phyloP scores from a whole-genome alignment of 345 rosid species.

The Salix suchowensis region DNA sequence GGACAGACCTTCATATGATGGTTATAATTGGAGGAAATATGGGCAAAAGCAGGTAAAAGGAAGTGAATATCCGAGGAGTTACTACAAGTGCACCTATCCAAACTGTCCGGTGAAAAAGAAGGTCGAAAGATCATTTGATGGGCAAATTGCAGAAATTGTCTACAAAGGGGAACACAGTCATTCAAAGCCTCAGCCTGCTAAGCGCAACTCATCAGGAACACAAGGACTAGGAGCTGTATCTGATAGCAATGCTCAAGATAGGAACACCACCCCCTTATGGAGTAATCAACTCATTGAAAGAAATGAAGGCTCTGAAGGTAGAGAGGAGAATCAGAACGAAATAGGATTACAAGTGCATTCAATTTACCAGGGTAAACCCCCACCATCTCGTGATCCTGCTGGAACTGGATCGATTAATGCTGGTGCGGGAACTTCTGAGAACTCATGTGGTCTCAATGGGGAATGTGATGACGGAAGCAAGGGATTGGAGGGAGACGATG shows the following conservation, averaged over 20 bases:
- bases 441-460: slow-evolving; percentile 55
- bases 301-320: slow-evolving; percentile 41
- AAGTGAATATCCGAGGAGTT: slow-evolving; percentile 92
- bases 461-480: slow-evolving; percentile 63
- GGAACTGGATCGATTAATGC: slow-evolving; percentile 25
- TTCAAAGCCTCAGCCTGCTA: slow-evolving; percentile 70
- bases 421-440: slow-evolving; percentile 44
- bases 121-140: slow-evolving; percentile 84
- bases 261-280: slow-evolving; percentile 20
- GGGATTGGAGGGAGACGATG: slow-evolving; percentile 50
- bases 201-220: slow-evolving; percentile 42
- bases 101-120: slow-evolving; percentile 90
- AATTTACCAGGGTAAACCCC: slow-evolving; percentile 26
- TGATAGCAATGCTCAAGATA: slow-evolving; percentile 41
- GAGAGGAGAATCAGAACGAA: slow-evolving; percentile 41
- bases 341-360: slow-evolving; percentile 20
- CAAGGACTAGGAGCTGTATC: slow-evolving; percentile 41
- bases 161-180: slow-evolving; percentile 95
- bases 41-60: slow-evolving; percentile 99
- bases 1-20: slow-evolving; percentile 75
- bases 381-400: slow-evolving; percentile 28
- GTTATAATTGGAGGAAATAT: slow-evolving; percentile 97
- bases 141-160: slow-evolving; percentile 87
- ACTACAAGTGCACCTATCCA: slow-evolving; percentile 90
- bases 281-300: slow-evolving; percentile 35